phyloP scores from a whole-genome alignment of 2,329 filamentous ascomycete genomes.

The Fusarium siculi region DNA sequence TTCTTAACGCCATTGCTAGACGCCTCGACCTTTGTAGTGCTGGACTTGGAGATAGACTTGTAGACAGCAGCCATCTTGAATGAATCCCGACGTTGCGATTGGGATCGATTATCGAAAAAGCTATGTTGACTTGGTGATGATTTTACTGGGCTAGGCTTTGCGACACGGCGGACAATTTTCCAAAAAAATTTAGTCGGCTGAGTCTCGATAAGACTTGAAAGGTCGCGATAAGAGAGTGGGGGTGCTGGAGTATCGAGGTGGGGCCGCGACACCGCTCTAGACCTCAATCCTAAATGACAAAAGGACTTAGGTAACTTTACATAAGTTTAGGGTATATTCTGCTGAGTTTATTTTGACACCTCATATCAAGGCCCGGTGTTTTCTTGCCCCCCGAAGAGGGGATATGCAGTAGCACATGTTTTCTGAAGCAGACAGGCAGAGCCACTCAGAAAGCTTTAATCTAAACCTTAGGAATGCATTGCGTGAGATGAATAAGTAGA shows the following conservation, averaged over 20 bases:
- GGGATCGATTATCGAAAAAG: constrained; percentile 6
- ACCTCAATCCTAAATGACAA: no score
- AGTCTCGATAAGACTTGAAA: constrained; percentile 46
- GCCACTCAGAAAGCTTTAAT: constrained; percentile 3
- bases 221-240: constrained; percentile 42
- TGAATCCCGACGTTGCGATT: constrained; percentile 14
- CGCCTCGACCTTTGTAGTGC: constrained; percentile 60
- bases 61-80: constrained; percentile 74
- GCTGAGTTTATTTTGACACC: no score
- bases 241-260: constrained; percentile 13
- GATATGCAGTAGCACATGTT: constrained; percentile 4
- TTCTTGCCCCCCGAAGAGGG: not conserved
- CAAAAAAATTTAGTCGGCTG: constrained; percentile 45
- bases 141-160: constrained; percentile 28
- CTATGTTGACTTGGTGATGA: constrained; percentile 31
- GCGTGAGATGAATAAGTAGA: not conserved
- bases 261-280: constrained; percentile 37
- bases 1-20: constrained; percentile 63
- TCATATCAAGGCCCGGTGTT: no score
- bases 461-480: constrained; percentile 6
- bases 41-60: constrained; percentile 75
- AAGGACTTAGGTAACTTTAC: no score
- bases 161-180: constrained; percentile 37
- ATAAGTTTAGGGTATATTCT: no score
- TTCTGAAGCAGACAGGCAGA: not conserved